These are phyloP conservation scores for Boletus rufocinnamomeus DNA, from an alignment of 768 basidiomycete genomes.

Conservation along the genomic window DNA sequence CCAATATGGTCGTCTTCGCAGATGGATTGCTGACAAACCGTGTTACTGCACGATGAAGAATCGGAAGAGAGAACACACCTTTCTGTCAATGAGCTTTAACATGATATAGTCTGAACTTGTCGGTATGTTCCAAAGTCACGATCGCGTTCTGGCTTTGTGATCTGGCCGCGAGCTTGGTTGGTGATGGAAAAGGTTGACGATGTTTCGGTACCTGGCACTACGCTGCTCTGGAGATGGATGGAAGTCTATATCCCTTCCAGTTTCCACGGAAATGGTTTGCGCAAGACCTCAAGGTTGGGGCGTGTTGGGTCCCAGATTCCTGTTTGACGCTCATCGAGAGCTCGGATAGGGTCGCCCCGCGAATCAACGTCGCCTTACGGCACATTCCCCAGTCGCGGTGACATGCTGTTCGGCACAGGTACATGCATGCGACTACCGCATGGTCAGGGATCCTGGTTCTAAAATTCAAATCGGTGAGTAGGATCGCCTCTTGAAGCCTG, in stretches of 20 bases:
- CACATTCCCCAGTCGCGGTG: conserved; percentile 3
- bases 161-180: not conserved
- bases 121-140: conserved; percentile 7
- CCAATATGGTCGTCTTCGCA: not conserved
- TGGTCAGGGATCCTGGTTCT: conserved; percentile 16
- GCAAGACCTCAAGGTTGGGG: conserved; percentile 18
- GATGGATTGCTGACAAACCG: conserved; percentile 7
- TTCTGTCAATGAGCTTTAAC: conserved; percentile 6
- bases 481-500: conserved; percentile 8
- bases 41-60: conserved; percentile 13
- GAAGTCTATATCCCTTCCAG: conserved; percentile 20
- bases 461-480: not conserved
- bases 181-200: not conserved
- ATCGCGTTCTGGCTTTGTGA: conserved; percentile 3
- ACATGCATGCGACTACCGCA: conserved; percentile 15
- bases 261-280: not conserved
- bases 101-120: not conserved
- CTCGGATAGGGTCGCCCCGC: not conserved
- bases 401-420: not conserved
- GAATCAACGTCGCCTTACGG: conserved; percentile 6
- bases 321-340: conserved; percentile 16
- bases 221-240: not conserved
- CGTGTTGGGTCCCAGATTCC: conserved; percentile 6
- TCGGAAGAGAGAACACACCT: conserved; percentile 12
- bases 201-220: conserved; percentile 7